Evolutionary conservation across 345 rosid species (phyloP).

Genomic region (Luvunga scandens): DNA sequence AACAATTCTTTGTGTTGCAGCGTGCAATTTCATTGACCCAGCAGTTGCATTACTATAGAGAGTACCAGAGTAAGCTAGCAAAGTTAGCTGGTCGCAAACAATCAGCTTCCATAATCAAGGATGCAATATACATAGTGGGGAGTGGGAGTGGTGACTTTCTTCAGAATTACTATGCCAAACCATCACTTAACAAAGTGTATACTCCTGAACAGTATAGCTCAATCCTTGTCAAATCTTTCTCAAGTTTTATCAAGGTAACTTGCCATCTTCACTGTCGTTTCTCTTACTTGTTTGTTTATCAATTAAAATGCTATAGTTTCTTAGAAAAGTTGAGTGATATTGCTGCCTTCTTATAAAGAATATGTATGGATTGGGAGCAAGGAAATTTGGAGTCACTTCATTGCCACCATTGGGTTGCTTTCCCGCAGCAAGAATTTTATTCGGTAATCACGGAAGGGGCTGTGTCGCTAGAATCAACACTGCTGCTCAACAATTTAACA

Average conservation of each 20-base stretch:
- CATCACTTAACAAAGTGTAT: constrained; percentile 46
- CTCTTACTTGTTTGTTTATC: background rate
- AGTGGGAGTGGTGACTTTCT: constrained; percentile 88
- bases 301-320: background rate
- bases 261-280: background rate
- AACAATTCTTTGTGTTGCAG: constrained; percentile 34
- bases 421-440: constrained; percentile 73
- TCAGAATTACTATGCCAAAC: constrained; percentile 83
- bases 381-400: constrained; percentile 86
- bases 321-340: background rate
- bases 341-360: constrained; percentile 34
- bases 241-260: constrained; percentile 54
- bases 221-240: constrained; percentile 47
- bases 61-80: constrained; percentile 67
- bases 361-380: constrained; percentile 64
- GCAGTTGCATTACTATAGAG: constrained; percentile 74
- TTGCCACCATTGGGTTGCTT: constrained; percentile 92
- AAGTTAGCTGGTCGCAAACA: constrained; percentile 55
- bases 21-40: constrained; percentile 72
- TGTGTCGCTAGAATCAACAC: constrained; percentile 66
- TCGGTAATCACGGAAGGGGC: constrained; percentile 61
- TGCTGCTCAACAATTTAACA: constrained; percentile 73
- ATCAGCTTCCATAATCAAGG: constrained; percentile 59
- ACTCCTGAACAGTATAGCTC: constrained; percentile 74
- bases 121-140: constrained; percentile 60